Conservation (phyloP, 805 yeast species). For the Clavispora phyllophila region DNA sequence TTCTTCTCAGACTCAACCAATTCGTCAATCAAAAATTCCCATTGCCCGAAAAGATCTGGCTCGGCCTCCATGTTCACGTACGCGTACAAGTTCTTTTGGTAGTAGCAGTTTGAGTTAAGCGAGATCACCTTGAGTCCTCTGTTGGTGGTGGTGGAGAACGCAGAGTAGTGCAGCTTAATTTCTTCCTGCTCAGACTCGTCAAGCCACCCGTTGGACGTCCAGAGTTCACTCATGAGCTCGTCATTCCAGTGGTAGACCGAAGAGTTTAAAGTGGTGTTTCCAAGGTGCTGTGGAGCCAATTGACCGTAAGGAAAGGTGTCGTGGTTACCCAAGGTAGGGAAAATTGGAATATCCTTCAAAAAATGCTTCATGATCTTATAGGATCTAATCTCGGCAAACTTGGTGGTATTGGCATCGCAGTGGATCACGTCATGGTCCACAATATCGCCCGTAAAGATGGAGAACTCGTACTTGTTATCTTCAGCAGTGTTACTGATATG, state of each 20-base stretch:
- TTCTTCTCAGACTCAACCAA: conserved; percentile 52
- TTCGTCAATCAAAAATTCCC: conserved; percentile 58
- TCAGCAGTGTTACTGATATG: conserved; percentile 32
- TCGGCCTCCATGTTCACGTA: conserved; percentile 50
- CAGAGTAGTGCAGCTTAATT: conserved; percentile 50
- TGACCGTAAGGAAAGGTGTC: conserved; percentile 72
- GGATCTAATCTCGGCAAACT: conserved; percentile 65
- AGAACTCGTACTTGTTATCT: conserved; percentile 47
- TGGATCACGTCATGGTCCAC: conserved; percentile 60
- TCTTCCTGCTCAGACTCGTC: conserved; percentile 19
- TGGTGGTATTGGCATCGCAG: conserved; percentile 57
- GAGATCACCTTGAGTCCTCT: conserved; percentile 37
- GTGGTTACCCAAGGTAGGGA: conserved; percentile 64
- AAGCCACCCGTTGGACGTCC: conserved; percentile 36
- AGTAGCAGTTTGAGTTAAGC: conserved; percentile 64
- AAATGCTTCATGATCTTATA: conserved; percentile 54
- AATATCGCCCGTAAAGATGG: conserved; percentile 69
- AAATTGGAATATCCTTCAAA: conserved; percentile 52
- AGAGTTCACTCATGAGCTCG: conserved; percentile 32
- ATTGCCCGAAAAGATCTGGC: conserved; percentile 59
- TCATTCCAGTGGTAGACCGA: conserved; percentile 33
- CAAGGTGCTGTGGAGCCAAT: conserved; percentile 42
- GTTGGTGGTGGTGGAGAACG: conserved; percentile 51
- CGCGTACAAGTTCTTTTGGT: conserved; percentile 49
- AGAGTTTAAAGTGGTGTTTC: conserved; percentile 11